Base-by-base conservation (phyloP, 371 early-diverging fungal species). In the Zychaea mexicana region DNA sequence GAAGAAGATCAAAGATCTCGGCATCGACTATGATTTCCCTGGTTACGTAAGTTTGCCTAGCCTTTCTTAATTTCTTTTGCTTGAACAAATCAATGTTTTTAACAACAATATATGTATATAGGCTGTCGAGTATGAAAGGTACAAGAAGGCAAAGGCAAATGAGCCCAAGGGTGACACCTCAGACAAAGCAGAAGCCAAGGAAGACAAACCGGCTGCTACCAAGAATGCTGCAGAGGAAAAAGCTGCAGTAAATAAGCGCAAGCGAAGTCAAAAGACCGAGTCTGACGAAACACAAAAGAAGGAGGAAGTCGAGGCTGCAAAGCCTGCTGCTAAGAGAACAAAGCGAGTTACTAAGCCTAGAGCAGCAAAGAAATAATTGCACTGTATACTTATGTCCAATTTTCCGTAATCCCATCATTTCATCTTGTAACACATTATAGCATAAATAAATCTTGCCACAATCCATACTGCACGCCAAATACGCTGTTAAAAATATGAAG, bases 21-120 rank as follows among this genome's bases (percentile, higher is more conserved):
- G 92, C 22, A 90, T 94, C 57, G 92, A 92, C 33, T 95, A 93
- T 68, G 93, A 92, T 24, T 92, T 92, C 72, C 85, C 81, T 19
- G 92, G 92, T 31, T 91, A 86, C 71, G 74, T 69, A 58, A 61
- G 69, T 68, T 30, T 7, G 0, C n/a, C 2, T 12, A 0, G n/a
- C n/a, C n/a, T 2, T 42, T 42, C 3, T 42, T 42, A 4, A 12
- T 42, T 42, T 15, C n/a, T 12, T 42, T 42, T 42, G 36, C 36
- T 15, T 36, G 8, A 36, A 10, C 10, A 2, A 36, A 15, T 32
- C 38, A 7, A 17, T 24, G 30, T 26, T 56, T 17, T 17, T 33
- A n/a, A n/a, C n/a, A n/a, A n/a, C n/a, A n/a, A n/a, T n/a, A n/a
- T n/a, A n/a, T 8, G 39, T 45, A 10, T 22, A 26, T 30, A 58